Conservation (phyloP, 768 basidiomycete species). For the Tephrocybe sp. region DNA sequence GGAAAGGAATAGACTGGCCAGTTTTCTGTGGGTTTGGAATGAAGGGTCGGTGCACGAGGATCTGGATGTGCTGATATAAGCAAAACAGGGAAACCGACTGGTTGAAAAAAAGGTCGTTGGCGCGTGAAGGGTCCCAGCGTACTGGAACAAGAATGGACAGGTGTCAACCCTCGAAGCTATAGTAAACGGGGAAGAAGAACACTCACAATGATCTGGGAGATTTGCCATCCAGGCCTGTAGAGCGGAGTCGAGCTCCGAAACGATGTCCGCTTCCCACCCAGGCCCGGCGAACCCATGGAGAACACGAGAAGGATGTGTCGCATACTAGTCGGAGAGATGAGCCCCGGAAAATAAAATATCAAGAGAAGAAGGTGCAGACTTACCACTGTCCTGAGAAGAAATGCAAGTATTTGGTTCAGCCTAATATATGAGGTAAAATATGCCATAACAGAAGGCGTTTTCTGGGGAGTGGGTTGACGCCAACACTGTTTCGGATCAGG, state of each 20-base stretch:
- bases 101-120: conserved; percentile 43
- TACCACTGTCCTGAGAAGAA: conserved; percentile 62
- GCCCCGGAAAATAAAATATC: background rate
- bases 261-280: conserved; percentile 65
- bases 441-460: conserved; percentile 52
- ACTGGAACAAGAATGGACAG: conserved; percentile 25
- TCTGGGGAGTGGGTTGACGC: conserved; percentile 54
- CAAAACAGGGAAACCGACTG: conserved; percentile 59
- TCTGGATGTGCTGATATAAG: conserved; percentile 56
- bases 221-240: conserved; percentile 68
- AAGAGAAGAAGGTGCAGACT: conserved; percentile 17
- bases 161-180: background rate
- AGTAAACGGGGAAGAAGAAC: background rate
- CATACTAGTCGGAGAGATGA: conserved; percentile 49
- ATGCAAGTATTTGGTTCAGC: conserved; percentile 64
- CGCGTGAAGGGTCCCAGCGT: conserved; percentile 48
- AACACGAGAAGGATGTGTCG: conserved; percentile 74
- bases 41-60: conserved; percentile 77
- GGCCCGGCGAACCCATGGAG: conserved; percentile 57
- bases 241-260: conserved; percentile 68
- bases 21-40: conserved; percentile 56
- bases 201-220: conserved; percentile 59
- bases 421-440: conserved; percentile 57
- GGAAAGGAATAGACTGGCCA: conserved; percentile 42
- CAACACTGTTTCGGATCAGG: conserved; percentile 57